Conservation (phyloP, 1,139 yeast genomes). For the Hyphopichia khmerensis region DNA sequence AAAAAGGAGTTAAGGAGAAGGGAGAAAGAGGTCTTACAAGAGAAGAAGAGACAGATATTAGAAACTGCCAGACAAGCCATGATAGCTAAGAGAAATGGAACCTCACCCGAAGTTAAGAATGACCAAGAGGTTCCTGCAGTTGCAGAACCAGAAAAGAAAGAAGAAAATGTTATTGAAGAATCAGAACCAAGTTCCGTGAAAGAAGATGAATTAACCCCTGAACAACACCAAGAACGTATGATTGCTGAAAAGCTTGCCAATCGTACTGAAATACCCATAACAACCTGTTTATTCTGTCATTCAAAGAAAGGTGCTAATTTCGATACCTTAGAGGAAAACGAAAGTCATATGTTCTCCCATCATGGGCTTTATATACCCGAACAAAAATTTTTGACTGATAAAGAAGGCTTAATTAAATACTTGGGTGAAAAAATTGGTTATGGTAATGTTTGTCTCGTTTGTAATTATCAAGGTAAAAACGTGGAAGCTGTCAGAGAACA, state of each 20-base stretch:
- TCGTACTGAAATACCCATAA: conserved; percentile 68
- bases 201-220: conserved; percentile 29
- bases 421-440: conserved; percentile 81
- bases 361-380: conserved; percentile 93
- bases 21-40: conserved; percentile 63
- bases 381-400: conserved; percentile 61
- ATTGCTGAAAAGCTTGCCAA: conserved; percentile 57
- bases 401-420: conserved; percentile 69
- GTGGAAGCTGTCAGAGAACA: conserved; percentile 90
- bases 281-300: conserved; percentile 76
- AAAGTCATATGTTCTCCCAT: conserved; percentile 69
- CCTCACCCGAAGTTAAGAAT: conserved; percentile 1
- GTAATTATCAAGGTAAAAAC: conserved; percentile 79
- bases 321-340: conserved; percentile 54
- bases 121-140: conserved; percentile 5
- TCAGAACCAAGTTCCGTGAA: too few species aligned
- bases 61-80: conserved; percentile 61
- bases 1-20: conserved; percentile 65
- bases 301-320: conserved; percentile 43
- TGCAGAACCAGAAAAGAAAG: conserved; percentile 5
- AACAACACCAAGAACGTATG: conserved; percentile 50
- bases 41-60: conserved; percentile 59
- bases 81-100: conserved; percentile 32
- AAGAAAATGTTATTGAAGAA: conserved; percentile 10
- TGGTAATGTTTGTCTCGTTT: conserved; percentile 82